Conservation (phyloP, 148 eudicot species). For the Talinum fruticosum region DNA sequence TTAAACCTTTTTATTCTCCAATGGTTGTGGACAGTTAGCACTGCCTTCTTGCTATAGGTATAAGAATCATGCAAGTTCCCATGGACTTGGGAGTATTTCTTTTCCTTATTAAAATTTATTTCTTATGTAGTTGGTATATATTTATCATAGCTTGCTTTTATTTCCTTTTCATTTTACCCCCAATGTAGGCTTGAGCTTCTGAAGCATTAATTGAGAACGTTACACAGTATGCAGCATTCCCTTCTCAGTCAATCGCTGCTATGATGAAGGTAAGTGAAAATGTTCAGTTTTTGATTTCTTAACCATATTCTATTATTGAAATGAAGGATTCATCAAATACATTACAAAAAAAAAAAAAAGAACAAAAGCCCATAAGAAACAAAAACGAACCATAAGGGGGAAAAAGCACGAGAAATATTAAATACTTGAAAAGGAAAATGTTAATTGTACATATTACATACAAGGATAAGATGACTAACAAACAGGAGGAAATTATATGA, state of each 20-base stretch:
- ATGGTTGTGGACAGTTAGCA: neutral
- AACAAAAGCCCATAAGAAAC: too few relatives aligned
- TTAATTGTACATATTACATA: neutral
- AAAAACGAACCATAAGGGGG: neutral
- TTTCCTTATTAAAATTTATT: neutral
- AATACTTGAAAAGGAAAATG: neutral
- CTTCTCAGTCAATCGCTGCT: neutral
- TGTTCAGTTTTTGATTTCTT: neutral
- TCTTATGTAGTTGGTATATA: neutral
- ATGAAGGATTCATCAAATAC: neutral
- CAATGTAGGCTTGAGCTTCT: conserved; percentile 12
- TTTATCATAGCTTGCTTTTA: neutral
- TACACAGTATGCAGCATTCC: conserved; percentile 2
- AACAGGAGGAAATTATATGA: neutral
- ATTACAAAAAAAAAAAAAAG: neutral
- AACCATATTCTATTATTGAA: neutral
- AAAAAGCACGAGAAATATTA: neutral
- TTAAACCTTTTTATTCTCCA: neutral
- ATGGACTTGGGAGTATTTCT: too few relatives aligned
- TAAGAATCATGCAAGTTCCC: neutral
- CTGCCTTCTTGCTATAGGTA: neutral
- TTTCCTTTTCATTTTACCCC: neutral
- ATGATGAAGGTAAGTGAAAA: conserved; percentile 17
- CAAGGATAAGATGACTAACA: neutral
- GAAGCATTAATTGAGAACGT: neutral